A percentile compares a stretch with the other conserved stretches of the same genome.
Evolutionary conservation across 306 rosid species (phyloP).

Genomic region (Prunus mume): DNA sequence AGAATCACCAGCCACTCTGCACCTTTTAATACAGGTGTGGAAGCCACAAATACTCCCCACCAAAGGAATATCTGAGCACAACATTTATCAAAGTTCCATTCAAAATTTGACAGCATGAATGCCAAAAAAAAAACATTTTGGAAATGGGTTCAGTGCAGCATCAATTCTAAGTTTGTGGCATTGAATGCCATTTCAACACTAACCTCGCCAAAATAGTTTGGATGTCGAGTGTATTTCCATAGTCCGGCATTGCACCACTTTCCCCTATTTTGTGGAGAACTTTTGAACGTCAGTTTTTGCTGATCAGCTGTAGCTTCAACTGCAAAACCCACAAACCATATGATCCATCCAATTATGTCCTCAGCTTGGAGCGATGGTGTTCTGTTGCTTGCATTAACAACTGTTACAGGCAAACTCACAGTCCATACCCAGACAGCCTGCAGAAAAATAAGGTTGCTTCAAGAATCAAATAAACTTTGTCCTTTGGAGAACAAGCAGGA

Average conservation of each 20-base stretch:
- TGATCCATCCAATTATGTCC: conserved; percentile 81
- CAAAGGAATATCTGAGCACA: conserved; percentile 73
- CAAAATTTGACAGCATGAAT: conserved; percentile 4
- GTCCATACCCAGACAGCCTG: conserved; percentile 99
- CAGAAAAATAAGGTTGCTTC: conserved; percentile 2
- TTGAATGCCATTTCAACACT: conserved; percentile 29
- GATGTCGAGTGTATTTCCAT: conserved; percentile 95
- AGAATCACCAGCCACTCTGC: conserved; percentile 89
- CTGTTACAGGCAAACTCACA: conserved; percentile 87
- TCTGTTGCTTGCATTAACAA: conserved; percentile 73
- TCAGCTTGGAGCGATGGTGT: conserved; percentile 56
- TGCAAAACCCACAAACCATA: conserved; percentile 72
- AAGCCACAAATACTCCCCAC: conserved; percentile 96
- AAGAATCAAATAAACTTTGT: background rate
- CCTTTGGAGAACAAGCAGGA: background rate
- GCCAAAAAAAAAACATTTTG: background rate
- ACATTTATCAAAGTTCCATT: conserved; percentile 21
- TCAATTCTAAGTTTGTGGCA: conserved; percentile 15
- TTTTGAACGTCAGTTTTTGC: conserved; percentile 70
- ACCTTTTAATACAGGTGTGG: conserved; percentile 65
- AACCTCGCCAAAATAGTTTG: conserved; percentile 97
- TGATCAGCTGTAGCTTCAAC: conserved; percentile 87
- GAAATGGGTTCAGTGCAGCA: background rate
- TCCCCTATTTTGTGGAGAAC: conserved; percentile 59
- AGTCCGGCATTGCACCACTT: conserved; percentile 86